Conservation (phyloP, 2,329 filamentous ascomycete species). For the Helotiales sp. region DNA sequence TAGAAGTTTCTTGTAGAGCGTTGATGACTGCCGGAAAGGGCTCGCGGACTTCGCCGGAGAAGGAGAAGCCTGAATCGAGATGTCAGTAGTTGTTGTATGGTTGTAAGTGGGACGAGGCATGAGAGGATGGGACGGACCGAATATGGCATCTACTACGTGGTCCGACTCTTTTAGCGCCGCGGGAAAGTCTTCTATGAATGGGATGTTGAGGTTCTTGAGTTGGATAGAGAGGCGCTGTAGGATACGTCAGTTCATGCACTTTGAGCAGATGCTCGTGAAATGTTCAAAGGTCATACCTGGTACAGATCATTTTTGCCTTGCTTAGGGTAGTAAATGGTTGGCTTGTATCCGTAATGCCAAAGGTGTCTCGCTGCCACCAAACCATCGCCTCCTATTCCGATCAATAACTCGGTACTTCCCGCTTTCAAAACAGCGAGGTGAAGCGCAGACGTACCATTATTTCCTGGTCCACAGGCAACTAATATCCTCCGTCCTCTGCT, state of each 20-base stretch:
- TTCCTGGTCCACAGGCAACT: slow-evolving; percentile 87
- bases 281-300: slow-evolving; percentile 57
- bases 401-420: no score
- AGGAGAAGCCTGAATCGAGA: slow-evolving; percentile 74
- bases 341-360: slow-evolving; percentile 87
- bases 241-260: not conserved
- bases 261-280: not conserved
- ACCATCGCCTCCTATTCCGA: slow-evolving; percentile 86
- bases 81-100: slow-evolving; percentile 14
- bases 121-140: slow-evolving; percentile 62
- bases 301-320: slow-evolving; percentile 89
- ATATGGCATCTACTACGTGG: slow-evolving; percentile 90
- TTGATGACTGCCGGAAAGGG: slow-evolving; percentile 85
- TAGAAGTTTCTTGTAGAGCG: slow-evolving; percentile 71
- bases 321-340: slow-evolving; percentile 92
- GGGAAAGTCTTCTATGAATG: slow-evolving; percentile 82
- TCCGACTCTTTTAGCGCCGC: slow-evolving; percentile 70
- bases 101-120: not conserved
- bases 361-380: slow-evolving; percentile 93
- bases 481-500: slow-evolving; percentile 74
- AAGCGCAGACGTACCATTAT: slow-evolving; percentile 58
- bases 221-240: slow-evolving; percentile 79
- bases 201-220: slow-evolving; percentile 79
- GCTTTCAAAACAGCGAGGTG: no score
- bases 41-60: slow-evolving; percentile 88